Conservation (phyloP, 805 yeast genomes). For the Jamesozyma hellenica region DNA sequence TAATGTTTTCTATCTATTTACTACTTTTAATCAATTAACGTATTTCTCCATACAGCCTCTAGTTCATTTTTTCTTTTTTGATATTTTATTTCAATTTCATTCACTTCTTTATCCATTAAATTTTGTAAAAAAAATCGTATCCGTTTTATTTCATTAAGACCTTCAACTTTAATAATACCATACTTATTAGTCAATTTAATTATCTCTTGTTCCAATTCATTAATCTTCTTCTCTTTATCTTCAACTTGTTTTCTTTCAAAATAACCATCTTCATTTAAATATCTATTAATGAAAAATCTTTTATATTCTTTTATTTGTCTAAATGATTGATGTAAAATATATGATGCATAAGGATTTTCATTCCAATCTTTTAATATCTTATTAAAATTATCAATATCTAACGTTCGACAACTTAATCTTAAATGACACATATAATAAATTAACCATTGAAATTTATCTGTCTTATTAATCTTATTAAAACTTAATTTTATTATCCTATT, state of each 20-base stretch:
- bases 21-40: too few relatives aligned
- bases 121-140: slow-evolving; percentile 9
- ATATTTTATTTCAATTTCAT: not conserved
- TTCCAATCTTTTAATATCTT: slow-evolving; percentile 20
- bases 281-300: slow-evolving; percentile 12
- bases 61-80: not conserved
- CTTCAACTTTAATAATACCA: slow-evolving; percentile 16
- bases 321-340: slow-evolving; percentile 13
- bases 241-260: not conserved
- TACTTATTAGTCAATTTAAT: slow-evolving; percentile 12
- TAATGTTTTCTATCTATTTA: too few relatives aligned
- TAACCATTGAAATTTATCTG: slow-evolving; percentile 14
- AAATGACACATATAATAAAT: slow-evolving; percentile 17
- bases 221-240: not conserved
- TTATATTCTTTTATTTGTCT: slow-evolving; percentile 16
- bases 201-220: slow-evolving; percentile 10
- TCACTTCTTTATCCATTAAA: slow-evolving; percentile 8
- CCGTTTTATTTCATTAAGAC: slow-evolving; percentile 14
- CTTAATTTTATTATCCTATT: not conserved
- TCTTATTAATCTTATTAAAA: slow-evolving; percentile 6
- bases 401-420: slow-evolving; percentile 10
- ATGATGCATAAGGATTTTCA: slow-evolving; percentile 11
- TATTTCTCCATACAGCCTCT: too few relatives aligned
- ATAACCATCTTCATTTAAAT: not conserved
- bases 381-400: slow-evolving; percentile 9